These are phyloP conservation scores for Globisporangium uncinulatum DNA, from an alignment of 352 stramenopile genomes.

Conservation along the genomic window DNA sequence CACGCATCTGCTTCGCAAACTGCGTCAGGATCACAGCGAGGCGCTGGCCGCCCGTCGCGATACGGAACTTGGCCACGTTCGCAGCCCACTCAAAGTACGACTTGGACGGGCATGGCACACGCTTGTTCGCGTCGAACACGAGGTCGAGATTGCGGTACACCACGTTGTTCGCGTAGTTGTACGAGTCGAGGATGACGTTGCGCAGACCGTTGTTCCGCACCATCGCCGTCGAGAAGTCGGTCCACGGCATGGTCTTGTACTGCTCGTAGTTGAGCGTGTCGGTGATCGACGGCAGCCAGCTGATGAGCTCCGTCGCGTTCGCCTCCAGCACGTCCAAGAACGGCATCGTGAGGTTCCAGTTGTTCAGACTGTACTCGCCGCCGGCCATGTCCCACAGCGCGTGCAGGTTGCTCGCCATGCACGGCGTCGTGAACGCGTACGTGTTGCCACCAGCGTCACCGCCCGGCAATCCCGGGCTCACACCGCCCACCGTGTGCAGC, in stretches of 20 bases:
- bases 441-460: slow-evolving; percentile 58
- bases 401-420: slow-evolving; percentile 57
- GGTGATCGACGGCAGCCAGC: slow-evolving; percentile 20
- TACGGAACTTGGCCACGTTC: slow-evolving; percentile 37
- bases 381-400: slow-evolving; percentile 56
- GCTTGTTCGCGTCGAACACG: slow-evolving; percentile 11
- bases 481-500: slow-evolving; percentile 41
- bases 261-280: slow-evolving; percentile 35
- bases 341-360: slow-evolving; percentile 28
- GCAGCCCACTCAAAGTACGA: slow-evolving; percentile 29
- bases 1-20: slow-evolving; percentile 39
- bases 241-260: slow-evolving; percentile 31
- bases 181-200: slow-evolving; percentile 36
- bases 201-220: slow-evolving; percentile 21
- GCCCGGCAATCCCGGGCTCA: slow-evolving; percentile 36
- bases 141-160: slow-evolving; percentile 37
- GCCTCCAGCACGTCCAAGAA: slow-evolving; percentile 10
- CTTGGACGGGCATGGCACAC: slow-evolving; percentile 18
- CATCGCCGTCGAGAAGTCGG: slow-evolving; percentile 25
- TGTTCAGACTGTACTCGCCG: slow-evolving; percentile 41
- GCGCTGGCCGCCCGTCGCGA: slow-evolving; percentile 41
- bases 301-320: slow-evolving; percentile 46
- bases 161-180: slow-evolving; percentile 29
- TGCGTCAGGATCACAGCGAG: slow-evolving; percentile 55
- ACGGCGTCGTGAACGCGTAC: slow-evolving; percentile 44